Percentiles rank a stretch among this genome's conserved stretches.
Evolutionary conservation across 305 asterid species (phyloP).

Genomic region (Solanum hybrid): DNA sequence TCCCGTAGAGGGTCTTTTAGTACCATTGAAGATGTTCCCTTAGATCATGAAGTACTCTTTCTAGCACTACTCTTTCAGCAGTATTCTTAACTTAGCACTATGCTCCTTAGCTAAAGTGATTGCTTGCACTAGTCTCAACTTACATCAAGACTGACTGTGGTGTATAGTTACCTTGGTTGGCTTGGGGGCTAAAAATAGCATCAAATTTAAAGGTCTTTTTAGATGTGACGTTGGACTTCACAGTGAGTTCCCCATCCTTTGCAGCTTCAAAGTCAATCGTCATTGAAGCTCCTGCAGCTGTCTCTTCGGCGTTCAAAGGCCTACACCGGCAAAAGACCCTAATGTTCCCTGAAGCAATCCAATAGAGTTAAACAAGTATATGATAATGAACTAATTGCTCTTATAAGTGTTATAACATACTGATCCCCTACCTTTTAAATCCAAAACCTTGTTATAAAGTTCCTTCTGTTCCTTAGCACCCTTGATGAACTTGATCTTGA

Average conservation of each 20-base stretch:
- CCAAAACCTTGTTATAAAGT: slow-evolving; percentile 81
- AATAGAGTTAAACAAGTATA: not conserved
- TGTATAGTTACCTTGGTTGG: slow-evolving; percentile 50
- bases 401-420: not conserved
- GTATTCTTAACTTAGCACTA: not conserved
- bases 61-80: not conserved
- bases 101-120: not conserved
- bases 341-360: slow-evolving; percentile 59
- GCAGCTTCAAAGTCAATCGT: slow-evolving; percentile 76
- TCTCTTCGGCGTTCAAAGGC: slow-evolving; percentile 71
- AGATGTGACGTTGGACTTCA: slow-evolving; percentile 55
- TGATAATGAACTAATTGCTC: not conserved
- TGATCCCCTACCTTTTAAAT: slow-evolving; percentile 59
- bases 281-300: slow-evolving; percentile 51
- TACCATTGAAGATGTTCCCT: not conserved
- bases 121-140: not conserved
- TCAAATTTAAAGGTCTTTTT: slow-evolving; percentile 73
- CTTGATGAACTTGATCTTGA: slow-evolving; percentile 51
- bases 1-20: not conserved
- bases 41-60: not conserved
- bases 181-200: slow-evolving; percentile 73
- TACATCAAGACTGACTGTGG: not conserved
- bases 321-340: slow-evolving; percentile 97
- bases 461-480: slow-evolving; percentile 69
- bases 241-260: slow-evolving; percentile 70